Evolutionary conservation across 2,329 filamentous ascomycete species (phyloP).

Genomic region (Xylariaceae sp.): DNA sequence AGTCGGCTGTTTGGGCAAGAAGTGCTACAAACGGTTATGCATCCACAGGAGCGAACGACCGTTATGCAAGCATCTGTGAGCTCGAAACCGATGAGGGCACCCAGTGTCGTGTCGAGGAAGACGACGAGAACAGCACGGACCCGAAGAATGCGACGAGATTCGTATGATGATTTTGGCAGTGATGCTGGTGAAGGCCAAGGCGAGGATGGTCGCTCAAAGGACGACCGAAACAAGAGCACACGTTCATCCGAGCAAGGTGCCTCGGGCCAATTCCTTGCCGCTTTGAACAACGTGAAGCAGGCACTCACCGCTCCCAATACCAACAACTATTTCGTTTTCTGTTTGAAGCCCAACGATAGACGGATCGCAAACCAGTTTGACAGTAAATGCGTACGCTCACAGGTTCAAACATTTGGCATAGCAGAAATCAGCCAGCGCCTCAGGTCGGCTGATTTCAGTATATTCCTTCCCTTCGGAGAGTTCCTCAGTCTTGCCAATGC

Average conservation of each 20-base stretch:
- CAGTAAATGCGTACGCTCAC: slow-evolving; percentile 93
- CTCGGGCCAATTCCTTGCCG: slow-evolving; percentile 84
- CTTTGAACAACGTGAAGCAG: slow-evolving; percentile 86
- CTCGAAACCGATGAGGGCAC: slow-evolving; percentile 88
- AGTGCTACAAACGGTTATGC: slow-evolving; percentile 85
- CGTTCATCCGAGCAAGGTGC: slow-evolving; percentile 71
- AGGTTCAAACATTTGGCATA: slow-evolving; percentile 93
- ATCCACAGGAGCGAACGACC: slow-evolving; percentile 83
- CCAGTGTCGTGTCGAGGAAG: slow-evolving; percentile 85
- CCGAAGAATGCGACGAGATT: slow-evolving; percentile 36
- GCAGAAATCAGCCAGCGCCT: slow-evolving; percentile 94
- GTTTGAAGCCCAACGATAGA: slow-evolving; percentile 93
- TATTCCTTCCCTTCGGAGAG: slow-evolving; percentile 94
- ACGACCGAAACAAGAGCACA: slow-evolving; percentile 38
- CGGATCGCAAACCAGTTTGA: slow-evolving; percentile 98
- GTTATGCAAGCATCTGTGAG: slow-evolving; percentile 96
- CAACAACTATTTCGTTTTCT: slow-evolving; percentile 96
- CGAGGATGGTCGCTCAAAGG: slow-evolving; percentile 17
- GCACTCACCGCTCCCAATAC: slow-evolving; percentile 77
- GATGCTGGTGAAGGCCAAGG: slow-evolving; percentile 39
- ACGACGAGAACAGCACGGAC: slow-evolving; percentile 41
- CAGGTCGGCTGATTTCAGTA: slow-evolving; percentile 87
- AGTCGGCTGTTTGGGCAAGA: slow-evolving; percentile 93
- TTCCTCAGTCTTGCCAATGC: slow-evolving; percentile 85
- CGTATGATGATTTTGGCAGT: slow-evolving; percentile 47